Evolutionary conservation across 352 stramenopile species (phyloP).

Genomic region (Lagenidium giganteum): DNA sequence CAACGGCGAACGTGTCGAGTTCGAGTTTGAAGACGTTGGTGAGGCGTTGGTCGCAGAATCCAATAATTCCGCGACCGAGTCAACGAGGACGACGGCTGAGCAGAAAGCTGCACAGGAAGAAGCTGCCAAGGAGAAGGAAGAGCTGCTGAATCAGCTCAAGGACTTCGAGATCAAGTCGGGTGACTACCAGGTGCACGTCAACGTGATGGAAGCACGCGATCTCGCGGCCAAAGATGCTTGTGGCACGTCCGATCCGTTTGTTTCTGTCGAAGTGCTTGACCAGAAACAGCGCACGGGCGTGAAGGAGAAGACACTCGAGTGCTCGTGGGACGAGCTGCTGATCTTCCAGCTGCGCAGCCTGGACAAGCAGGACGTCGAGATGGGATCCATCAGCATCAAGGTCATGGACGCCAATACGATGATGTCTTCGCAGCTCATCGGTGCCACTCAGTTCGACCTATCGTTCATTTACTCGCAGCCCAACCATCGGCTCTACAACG

Average conservation of each 20-base stretch:
- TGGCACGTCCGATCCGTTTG: slow-evolving; percentile 84
- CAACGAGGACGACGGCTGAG: slow-evolving; percentile 31
- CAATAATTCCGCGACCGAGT: too few species aligned
- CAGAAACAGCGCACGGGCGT: slow-evolving; percentile 75
- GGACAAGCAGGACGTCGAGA: slow-evolving; percentile 72
- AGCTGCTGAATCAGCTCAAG: slow-evolving; percentile 55
- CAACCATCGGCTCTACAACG: slow-evolving; percentile 81
- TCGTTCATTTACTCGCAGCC: slow-evolving; percentile 74
- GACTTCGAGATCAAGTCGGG: slow-evolving; percentile 74
- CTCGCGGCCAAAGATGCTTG: slow-evolving; percentile 78
- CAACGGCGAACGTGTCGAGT: too few species aligned
- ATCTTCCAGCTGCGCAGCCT: slow-evolving; percentile 71
- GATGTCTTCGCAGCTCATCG: slow-evolving; percentile 82
- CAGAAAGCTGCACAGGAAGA: slow-evolving; percentile 57
- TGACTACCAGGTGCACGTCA: slow-evolving; percentile 83
- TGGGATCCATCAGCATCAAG: slow-evolving; percentile 60
- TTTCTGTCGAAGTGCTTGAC: slow-evolving; percentile 81
- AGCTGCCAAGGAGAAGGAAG: slow-evolving; percentile 51
- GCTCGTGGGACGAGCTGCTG: slow-evolving; percentile 66
- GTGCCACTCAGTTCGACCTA: slow-evolving; percentile 73
- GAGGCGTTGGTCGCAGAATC: too few species aligned
- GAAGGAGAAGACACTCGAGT: slow-evolving; percentile 73
- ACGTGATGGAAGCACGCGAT: slow-evolving; percentile 85
- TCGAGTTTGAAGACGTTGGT: slow-evolving; percentile 59
- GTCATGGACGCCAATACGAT: slow-evolving; percentile 81